phyloP scores from a whole-genome alignment of 805 yeast genomes.

The Starmerella stellata region DNA sequence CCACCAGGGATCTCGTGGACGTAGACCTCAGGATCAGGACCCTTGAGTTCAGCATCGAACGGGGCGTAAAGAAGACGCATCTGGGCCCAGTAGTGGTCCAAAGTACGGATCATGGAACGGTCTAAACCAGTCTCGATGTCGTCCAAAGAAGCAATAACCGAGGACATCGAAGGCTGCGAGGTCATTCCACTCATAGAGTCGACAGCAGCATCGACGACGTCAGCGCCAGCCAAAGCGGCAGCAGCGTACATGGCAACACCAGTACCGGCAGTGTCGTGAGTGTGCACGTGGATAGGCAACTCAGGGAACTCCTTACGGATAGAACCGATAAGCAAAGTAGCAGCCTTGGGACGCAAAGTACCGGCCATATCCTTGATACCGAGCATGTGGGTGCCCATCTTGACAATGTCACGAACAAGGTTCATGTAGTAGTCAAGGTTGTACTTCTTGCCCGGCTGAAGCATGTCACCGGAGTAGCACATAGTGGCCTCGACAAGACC shows the following conservation, averaged over 20 bases:
- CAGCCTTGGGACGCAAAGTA: constrained; percentile 90
- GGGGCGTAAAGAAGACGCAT: constrained; percentile 92
- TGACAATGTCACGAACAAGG: constrained; percentile 66
- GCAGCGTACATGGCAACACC: constrained; percentile 96
- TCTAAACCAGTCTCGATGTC: constrained; percentile 57
- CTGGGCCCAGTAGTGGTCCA: constrained; percentile 96
- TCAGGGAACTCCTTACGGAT: constrained; percentile 78
- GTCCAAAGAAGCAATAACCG: constrained; percentile 79
- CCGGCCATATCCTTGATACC: constrained; percentile 99
- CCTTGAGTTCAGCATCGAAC: constrained; percentile 96
- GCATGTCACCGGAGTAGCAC: constrained; percentile 98
- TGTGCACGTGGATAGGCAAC: constrained; percentile 93
- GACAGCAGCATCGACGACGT: constrained; percentile 91
- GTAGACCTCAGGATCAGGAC: constrained; percentile 98
- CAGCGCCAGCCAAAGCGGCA: constrained; percentile 91
- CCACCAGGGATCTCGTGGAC: constrained; percentile 99
- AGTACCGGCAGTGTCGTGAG: constrained; percentile 99
- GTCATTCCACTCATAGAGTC: constrained; percentile 98
- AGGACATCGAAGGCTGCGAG: constrained; percentile 91
- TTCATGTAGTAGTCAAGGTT: constrained; percentile 75
- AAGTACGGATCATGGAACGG: constrained; percentile 49
- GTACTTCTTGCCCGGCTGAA: constrained; percentile 87
- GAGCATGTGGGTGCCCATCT: constrained; percentile 86
- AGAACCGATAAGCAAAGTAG: constrained; percentile 56
- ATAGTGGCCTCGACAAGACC: constrained; percentile 98